Base-by-base conservation (phyloP, 805 yeast species). In the Saccharomycopsis javanensis region DNA sequence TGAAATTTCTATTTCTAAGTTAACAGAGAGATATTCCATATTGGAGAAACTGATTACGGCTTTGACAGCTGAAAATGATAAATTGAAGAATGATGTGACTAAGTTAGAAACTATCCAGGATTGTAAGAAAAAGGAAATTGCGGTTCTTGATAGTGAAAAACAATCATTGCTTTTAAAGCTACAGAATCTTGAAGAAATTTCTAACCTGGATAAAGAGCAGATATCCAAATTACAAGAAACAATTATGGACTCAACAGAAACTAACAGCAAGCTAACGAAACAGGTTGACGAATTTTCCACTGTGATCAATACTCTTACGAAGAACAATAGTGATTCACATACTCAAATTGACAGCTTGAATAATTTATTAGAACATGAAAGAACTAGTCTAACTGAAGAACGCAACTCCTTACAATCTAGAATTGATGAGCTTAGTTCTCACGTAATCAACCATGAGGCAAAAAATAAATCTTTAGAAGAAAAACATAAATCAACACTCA, bases 61-160 rank as follows among this genome's bases (percentile, higher is more conserved):
- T 2, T 53, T 56, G 25, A 56, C 70, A 1, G 71, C 69, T 50
- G 61, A 72, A 5, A 68, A 68, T 55, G 64, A 67, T 37, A 67
- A 66, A 18, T 70, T 51, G 13, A 51, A 51, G 1, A 31, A 53
- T 6, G 55, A 58, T 15, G 42, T 55, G 38, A 50, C 27, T 5
- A 31, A 20, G 11, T n/a, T 35, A 7, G 53, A 54, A 23, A 25
- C 38, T 6, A 15, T 23, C 1, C 37, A 18, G 7, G 38, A 31
- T 11, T n/a, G 31, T 25, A 27, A 34, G n/a, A 42, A 55, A 53
- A 3, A 34, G 10, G 37, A 51, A 27, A n/a, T 15, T 25, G n/a
- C 37, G 3, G 56, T 48, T 3, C 5, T 33, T 51, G 16, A 20
- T 20, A 3, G 2, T 25, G 48, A 42, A 8, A 42, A 42, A 5